Conservation (phyloP, 129 eudicot species). For the Erigeron canadensis region DNA sequence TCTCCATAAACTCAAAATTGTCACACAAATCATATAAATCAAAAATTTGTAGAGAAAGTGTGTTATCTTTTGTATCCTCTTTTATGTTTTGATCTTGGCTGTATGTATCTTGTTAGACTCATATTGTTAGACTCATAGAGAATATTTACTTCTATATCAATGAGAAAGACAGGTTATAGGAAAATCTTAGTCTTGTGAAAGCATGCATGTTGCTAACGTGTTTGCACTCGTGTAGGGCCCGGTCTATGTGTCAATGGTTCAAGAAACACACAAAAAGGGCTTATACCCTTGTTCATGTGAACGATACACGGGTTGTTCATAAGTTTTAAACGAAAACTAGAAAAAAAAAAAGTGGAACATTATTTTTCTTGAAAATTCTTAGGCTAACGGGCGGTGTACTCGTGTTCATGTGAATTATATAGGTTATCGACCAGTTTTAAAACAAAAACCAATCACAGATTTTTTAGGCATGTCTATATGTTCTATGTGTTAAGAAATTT, state of each 20-base stretch:
- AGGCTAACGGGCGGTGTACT: no score
- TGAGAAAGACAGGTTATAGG: constrained; percentile 14
- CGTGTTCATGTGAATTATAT: no score
- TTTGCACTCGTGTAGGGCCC: no score
- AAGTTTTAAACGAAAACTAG: no score
- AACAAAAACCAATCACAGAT: no score
- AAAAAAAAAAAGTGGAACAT: no score
- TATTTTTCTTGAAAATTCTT: no score
- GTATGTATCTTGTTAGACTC: constrained; percentile 27
- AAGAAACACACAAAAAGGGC: neutral
- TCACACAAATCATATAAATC: constrained; percentile 27
- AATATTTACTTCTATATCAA: constrained; percentile 14
- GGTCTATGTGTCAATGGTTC: no score
- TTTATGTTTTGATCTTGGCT: constrained; percentile 55
- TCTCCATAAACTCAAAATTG: no score
- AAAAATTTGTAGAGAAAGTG: constrained; percentile 41
- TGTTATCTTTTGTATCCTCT: constrained; percentile 58
- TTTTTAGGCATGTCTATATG: no score
- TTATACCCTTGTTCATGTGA: neutral
- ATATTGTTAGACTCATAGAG: constrained; percentile 24
- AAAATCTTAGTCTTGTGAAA: neutral
- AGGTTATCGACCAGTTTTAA: no score
- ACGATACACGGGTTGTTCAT: neutral
- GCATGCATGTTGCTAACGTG: neutral
- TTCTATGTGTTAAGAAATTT: no score